A percentile compares a stretch with the other conserved stretches of the same genome.
Conservation (phyloP, 2,329 filamentous ascomycete genomes). For the Botrytis aclada region DNA sequence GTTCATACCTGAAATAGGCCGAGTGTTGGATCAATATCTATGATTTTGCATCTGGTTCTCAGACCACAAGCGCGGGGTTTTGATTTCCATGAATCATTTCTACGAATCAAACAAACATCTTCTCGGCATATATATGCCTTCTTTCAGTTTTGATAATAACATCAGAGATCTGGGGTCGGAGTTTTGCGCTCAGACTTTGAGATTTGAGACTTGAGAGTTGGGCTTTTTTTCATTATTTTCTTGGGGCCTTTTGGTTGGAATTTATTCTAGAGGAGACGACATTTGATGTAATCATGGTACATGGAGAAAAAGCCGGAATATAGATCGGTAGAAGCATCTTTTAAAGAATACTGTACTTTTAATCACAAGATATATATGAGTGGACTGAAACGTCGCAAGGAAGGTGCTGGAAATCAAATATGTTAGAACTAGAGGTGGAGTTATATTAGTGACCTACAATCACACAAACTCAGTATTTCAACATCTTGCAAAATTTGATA, state of each 20-base stretch:
- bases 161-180: neutral
- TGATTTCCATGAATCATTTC: neutral
- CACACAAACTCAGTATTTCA: neutral
- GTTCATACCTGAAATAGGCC: neutral
- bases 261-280: neutral
- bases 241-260: no score
- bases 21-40: neutral
- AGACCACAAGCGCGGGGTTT: neutral
- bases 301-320: neutral
- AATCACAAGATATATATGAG: neutral
- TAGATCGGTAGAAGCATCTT: neutral
- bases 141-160: neutral
- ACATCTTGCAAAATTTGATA: neutral
- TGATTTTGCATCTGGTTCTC: neutral
- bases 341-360: accelerated
- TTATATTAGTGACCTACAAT: neutral
- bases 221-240: neutral
- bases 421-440: neutral
- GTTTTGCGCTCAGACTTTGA: neutral
- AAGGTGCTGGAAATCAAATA: neutral
- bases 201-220: neutral
- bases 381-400: neutral
- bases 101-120: neutral
- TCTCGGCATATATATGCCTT: neutral
- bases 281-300: neutral